Evolutionary conservation across 768 basidiomycete genomes (phyloP).

Genomic region (Favolaschia claudopus): DNA sequence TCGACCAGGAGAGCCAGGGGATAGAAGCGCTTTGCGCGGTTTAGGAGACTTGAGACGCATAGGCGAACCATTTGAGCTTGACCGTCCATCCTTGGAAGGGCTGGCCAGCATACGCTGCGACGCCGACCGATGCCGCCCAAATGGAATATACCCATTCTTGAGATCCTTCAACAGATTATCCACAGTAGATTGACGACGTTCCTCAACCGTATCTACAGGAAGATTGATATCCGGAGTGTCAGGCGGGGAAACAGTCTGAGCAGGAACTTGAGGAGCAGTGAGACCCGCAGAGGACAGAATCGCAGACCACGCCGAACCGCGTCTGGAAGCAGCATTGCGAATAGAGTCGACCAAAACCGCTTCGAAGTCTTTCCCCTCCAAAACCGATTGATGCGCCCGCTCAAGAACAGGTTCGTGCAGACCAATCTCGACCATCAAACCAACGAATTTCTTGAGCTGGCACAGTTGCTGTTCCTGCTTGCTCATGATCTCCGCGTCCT

Average conservation of each 20-base stretch:
- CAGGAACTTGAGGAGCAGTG: conserved; percentile 38
- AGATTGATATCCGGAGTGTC: conserved; percentile 30
- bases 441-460: conserved; percentile 44
- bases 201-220: conserved; percentile 21
- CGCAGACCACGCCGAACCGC: conserved; percentile 50
- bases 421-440: conserved; percentile 44
- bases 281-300: conserved; percentile 42
- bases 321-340: conserved; percentile 46
- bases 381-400: conserved; percentile 36
- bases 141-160: conserved; percentile 25
- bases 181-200: conserved; percentile 35
- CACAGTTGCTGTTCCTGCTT: conserved; percentile 35
- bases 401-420: conserved; percentile 42
- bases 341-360: conserved; percentile 53
- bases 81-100: neutral
- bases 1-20: conserved; percentile 5
- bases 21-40: neutral
- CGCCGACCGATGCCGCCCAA: conserved; percentile 15
- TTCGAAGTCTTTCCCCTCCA: conserved; percentile 44
- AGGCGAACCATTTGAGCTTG: neutral
- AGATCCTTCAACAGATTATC: conserved; percentile 40
- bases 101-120: conserved; percentile 2
- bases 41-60: neutral
- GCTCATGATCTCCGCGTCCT: conserved; percentile 36
- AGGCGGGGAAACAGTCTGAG: conserved; percentile 27